These are phyloP conservation scores for Salicornia ramosissima DNA, from an alignment of 148 eudicot genomes.

Conservation along the genomic window DNA sequence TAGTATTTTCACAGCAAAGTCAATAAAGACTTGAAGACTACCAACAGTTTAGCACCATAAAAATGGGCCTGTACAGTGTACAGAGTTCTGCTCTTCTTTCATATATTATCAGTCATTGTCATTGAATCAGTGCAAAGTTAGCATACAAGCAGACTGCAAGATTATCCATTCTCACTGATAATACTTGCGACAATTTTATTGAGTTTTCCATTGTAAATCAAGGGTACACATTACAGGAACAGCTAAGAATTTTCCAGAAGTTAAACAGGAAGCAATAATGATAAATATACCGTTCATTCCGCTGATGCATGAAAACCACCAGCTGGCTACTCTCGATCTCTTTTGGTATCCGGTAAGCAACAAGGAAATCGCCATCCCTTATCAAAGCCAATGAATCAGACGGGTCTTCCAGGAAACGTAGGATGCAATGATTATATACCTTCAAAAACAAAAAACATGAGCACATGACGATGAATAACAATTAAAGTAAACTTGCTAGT, in stretches of 20 bases:
- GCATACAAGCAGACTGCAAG: no score
- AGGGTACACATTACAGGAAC: not conserved
- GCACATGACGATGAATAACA: constrained; percentile 3
- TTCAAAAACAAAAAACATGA: constrained; percentile 28
- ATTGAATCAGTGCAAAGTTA: no score
- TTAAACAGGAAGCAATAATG: not conserved
- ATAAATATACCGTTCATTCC: constrained; percentile 38
- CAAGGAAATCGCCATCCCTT: constrained; percentile 68
- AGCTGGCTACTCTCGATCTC: constrained; percentile 41
- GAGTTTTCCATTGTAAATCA: not conserved
- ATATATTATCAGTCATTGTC: no score
- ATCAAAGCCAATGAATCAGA: constrained; percentile 54
- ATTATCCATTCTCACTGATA: no score
- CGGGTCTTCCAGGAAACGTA: constrained; percentile 51
- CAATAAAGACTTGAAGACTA: no score
- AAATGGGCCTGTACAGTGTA: no score
- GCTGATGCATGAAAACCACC: constrained; percentile 65
- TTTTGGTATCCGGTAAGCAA: constrained; percentile 72
- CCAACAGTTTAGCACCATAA: no score
- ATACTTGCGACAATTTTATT: not conserved
- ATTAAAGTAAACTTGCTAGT: not conserved
- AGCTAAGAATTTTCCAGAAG: not conserved
- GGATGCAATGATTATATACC: constrained; percentile 48
- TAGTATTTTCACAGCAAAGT: no score
- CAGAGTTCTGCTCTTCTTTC: no score